A percentile compares a stretch with the other conserved stretches of the same genome.
Evolutionary conservation across 2,329 filamentous ascomycete genomes (phyloP).

Genomic region (Mycosphaerella arachidis): DNA sequence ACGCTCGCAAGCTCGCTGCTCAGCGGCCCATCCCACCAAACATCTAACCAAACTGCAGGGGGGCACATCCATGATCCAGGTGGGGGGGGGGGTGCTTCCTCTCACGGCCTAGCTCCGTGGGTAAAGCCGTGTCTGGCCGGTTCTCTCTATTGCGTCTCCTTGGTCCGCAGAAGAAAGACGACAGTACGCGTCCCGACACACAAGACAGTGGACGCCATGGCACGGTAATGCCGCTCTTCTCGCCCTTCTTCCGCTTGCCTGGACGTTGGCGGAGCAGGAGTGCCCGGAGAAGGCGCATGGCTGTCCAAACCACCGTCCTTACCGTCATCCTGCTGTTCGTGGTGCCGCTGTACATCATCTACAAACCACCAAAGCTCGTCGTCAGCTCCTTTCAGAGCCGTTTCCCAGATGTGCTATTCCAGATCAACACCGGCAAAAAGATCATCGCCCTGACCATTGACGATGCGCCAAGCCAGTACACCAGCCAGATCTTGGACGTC

Average conservation of each 20-base stretch:
- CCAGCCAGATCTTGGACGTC: constrained; percentile 63
- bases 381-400: constrained; percentile 65
- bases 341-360: constrained; percentile 63
- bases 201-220: constrained; percentile 5
- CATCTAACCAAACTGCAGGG: background rate
- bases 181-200: too few relatives aligned
- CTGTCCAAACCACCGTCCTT: constrained; percentile 23
- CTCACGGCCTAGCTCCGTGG: background rate
- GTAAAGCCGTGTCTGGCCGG: background rate
- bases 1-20: background rate
- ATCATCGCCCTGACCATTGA: constrained; percentile 81
- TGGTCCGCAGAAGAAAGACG: too few relatives aligned
- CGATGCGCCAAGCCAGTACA: constrained; percentile 73
- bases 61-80: too few relatives aligned
- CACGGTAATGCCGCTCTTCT: constrained; percentile 30
- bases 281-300: constrained; percentile 31
- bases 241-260: constrained; percentile 31
- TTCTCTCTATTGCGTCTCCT: too few relatives aligned
- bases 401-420: constrained; percentile 78
- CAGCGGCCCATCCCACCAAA: background rate
- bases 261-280: constrained; percentile 30
- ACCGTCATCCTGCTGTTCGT: constrained; percentile 27
- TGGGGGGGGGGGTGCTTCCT: background rate
- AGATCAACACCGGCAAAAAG: constrained; percentile 56
- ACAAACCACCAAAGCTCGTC: constrained; percentile 71